Evolutionary conservation across 345 rosid genomes (phyloP).

Genomic region (Erucastrum elatum): DNA sequence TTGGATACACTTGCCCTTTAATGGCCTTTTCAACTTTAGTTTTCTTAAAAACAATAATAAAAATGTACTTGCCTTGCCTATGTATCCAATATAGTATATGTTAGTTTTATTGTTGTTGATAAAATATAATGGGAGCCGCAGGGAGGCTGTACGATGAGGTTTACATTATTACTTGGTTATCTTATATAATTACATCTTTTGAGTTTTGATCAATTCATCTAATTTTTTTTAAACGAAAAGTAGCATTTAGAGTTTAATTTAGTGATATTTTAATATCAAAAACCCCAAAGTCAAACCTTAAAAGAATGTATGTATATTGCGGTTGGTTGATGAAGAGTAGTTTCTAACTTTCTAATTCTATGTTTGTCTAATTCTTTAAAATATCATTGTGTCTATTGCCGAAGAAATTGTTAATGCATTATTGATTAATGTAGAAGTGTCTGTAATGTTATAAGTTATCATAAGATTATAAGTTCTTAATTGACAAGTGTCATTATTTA

Average conservation of each 20-base stretch:
- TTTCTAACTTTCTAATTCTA: conserved; percentile 11
- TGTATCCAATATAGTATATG: conserved; percentile 22
- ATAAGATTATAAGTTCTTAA: not conserved
- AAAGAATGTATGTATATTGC: conserved; percentile 15
- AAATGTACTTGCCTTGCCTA: conserved; percentile 39
- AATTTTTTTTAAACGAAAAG: not conserved
- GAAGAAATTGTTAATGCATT: conserved; percentile 9
- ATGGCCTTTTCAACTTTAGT: conserved; percentile 20
- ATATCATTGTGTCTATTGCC: not conserved
- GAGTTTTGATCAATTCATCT: conserved; percentile 15
- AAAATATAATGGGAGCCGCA: conserved; percentile 19
- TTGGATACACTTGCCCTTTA: conserved; percentile 48
- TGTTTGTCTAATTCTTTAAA: not conserved
- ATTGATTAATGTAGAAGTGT: conserved; percentile 20
- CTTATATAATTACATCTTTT: not conserved
- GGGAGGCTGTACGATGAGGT: conserved; percentile 29
- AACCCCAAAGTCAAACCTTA: conserved; percentile 40
- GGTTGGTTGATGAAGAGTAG: conserved; percentile 26
- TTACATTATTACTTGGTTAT: conserved; percentile 2
- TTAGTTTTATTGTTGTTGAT: conserved; percentile 16
- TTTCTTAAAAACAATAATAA: not conserved
- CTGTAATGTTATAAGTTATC: conserved; percentile 7
- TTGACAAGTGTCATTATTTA: conserved; percentile 26
- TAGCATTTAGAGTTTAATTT: conserved; percentile 5
- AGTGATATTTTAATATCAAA: conserved; percentile 19